Evolutionary conservation across 2,329 filamentous ascomycete genomes (phyloP), one percentile per base, ranked within the genome.

Genomic region (Monosporascus sp.): DNA sequence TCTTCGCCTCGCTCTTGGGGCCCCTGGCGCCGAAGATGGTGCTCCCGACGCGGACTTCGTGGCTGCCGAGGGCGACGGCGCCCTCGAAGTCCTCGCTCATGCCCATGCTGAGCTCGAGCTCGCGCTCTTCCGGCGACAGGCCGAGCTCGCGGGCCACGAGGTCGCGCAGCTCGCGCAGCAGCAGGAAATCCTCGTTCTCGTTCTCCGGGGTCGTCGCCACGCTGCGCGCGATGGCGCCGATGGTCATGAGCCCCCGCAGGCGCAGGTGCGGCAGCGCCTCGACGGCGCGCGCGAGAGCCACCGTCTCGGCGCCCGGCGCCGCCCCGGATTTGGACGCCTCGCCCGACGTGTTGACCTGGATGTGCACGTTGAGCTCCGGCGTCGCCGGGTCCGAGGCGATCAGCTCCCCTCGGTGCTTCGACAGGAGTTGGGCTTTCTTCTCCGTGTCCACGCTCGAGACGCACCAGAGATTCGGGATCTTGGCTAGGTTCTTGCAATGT

Each of bases 51-150:
- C 94, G 81, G 6, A 99, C 92, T 77, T 97, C 91, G 61, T 83
- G 80, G 72, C 92, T 97, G 0, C 94, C 94, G 75, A 90, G 75
- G 14, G 71, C 73, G 65, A 97, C 86, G 0, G 94, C 94, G 7
- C 87, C 88, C 75, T 96, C 92, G 69, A 93, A 99, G 70, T 99
- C 94, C 65, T 90, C 85, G 68, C 91, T 97, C 94, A 99, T 99
- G 6, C 93, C 93, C 93, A 99, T 99, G 71, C 92, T 97, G 71
- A 97, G 70, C 75, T 97, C 91, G 63, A 97, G 68, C 55, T 79
- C 78, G 20, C 14, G n/a, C 20, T 44, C 43, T 3, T 17, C 22
- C 14, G 22, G n/a, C 75, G 2, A 5, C 31, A 14, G 31, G 31
- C 72, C 82, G 49, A 92, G 64, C 60, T 85, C 86, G 64, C 72